Base-by-base conservation (phyloP, 768 basidiomycete species). In the Mycena rebaudengoi region DNA sequence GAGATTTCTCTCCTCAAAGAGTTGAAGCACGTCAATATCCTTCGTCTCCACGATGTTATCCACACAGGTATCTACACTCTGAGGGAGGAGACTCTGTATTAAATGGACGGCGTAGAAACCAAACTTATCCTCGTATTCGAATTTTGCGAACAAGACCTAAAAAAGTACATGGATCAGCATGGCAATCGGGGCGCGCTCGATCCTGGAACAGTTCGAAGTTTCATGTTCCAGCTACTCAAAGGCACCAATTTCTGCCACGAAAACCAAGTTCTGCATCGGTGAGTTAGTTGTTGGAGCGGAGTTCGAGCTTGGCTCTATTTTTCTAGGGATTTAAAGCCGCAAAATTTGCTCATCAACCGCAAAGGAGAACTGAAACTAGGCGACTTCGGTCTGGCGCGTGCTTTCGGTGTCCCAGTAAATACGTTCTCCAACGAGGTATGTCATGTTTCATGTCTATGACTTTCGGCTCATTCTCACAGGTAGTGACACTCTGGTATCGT, bases 1-100 rank as follows among this genome's bases (percentile, higher is more conserved):
- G 98, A 99, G 84, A 99, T 99, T 72, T 96, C 94, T 33, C 86
- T 99, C 63, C 98, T 99, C 95, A 99, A 99, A 77, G 98, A 99
- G 76, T 90, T 99, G 71, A 98, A 98, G 77, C 98, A 99, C 73
- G 90, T 94, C 82, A 99, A 99, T 80, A 97, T 99, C 74, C 95
- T 99, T 72, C 90, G 98, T 71, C 88, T 99, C 20, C 92, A 99
- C 83, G 98, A 99, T 76, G 98, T 99, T 51, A 98, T 99, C 67
- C 98, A 99, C 79, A 98, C 96, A 14, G n/a, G n/a, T n/a, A n/a
- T n/a, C n/a, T n/a, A n/a, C n/a, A n/a, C n/a, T n/a, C n/a, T n/a
- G n/a, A n/a, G n/a, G n/a, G n/a, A n/a, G n/a, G n/a, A n/a, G n/a
- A n/a, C n/a, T n/a, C n/a, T n/a, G n/a, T n/a, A n/a, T n/a, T n/a